Conservation (phyloP, 352 stramenopile genomes). For the Pythium vanterpoolii region DNA sequence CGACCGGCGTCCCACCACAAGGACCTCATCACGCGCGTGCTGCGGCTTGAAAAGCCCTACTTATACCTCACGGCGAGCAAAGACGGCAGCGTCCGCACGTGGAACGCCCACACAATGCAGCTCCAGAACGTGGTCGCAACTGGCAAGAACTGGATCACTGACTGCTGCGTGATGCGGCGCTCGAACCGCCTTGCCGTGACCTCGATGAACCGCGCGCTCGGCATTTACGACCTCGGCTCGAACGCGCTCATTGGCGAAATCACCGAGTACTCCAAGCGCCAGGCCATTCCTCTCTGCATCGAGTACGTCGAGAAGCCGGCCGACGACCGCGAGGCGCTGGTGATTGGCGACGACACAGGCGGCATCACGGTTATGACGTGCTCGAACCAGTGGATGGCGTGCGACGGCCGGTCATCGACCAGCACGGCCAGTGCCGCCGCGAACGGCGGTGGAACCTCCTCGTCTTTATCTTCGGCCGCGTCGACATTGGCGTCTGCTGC, state of each 20-base stretch:
- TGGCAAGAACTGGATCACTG: constrained; percentile 75
- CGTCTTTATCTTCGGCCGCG: not conserved
- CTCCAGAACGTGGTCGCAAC: constrained; percentile 60
- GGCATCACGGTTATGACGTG: constrained; percentile 71
- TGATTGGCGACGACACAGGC: constrained; percentile 75
- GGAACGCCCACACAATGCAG: constrained; percentile 64
- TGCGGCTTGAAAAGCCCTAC: constrained; percentile 63
- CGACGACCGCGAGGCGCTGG: constrained; percentile 66
- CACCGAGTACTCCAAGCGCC: constrained; percentile 68
- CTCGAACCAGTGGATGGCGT: constrained; percentile 64
- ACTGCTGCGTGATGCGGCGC: constrained; percentile 74
- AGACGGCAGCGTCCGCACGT: constrained; percentile 70
- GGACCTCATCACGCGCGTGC: constrained; percentile 65
- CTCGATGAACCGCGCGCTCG: constrained; percentile 74
- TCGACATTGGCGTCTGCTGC: constrained; percentile 2
- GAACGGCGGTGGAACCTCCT: constrained; percentile 1
- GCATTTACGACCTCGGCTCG: constrained; percentile 73
- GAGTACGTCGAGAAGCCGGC: constrained; percentile 78
- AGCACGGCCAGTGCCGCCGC: constrained; percentile 15
- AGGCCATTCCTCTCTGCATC: constrained; percentile 76
- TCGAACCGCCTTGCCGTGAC: constrained; percentile 78
- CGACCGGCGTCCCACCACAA: constrained; percentile 53
- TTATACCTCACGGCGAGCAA: constrained; percentile 74
- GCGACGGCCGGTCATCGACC: constrained; percentile 51
- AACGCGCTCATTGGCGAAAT: constrained; percentile 71